These are phyloP conservation scores for Favolaschia claudopus DNA, from an alignment of 768 basidiomycete species.

Conservation along the genomic window DNA sequence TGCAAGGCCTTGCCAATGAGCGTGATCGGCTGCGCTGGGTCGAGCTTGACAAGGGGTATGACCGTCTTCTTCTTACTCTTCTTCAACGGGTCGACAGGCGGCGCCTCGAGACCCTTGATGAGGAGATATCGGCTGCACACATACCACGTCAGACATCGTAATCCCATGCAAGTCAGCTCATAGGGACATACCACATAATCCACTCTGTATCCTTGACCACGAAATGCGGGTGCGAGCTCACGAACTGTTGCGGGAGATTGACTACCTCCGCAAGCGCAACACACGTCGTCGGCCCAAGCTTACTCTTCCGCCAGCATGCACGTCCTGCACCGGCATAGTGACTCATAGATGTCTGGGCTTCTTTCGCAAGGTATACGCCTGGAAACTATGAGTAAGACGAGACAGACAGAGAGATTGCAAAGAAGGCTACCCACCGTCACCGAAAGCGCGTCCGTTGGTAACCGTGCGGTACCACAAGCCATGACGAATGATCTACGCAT, in stretches of 20 bases:
- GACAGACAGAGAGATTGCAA: not conserved
- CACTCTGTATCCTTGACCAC: conserved; percentile 72
- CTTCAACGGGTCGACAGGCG: conserved; percentile 1
- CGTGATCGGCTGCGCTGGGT: conserved; percentile 54
- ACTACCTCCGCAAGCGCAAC: conserved; percentile 72
- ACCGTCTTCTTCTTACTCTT: conserved; percentile 24
- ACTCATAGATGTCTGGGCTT: conserved; percentile 56
- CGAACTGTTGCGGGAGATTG: conserved; percentile 64
- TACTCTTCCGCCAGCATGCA: conserved; percentile 61
- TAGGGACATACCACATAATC: conserved; percentile 66
- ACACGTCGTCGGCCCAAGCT: conserved; percentile 53
- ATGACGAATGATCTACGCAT: conserved; percentile 68
- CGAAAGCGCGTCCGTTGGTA: conserved; percentile 67
- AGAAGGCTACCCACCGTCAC: conserved; percentile 56
- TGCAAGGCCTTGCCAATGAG: conserved; percentile 46
- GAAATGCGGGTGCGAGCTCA: conserved; percentile 58
- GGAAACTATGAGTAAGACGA: conserved; percentile 4
- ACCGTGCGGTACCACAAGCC: conserved; percentile 70
- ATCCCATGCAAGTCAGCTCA: not conserved
- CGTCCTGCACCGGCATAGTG: conserved; percentile 45
- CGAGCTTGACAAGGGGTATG: conserved; percentile 55
- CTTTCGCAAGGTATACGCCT: conserved; percentile 77
- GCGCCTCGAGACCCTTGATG: conserved; percentile 41
- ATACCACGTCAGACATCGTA: not conserved
- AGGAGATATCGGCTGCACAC: conserved; percentile 65